These are phyloP conservation scores for Trichoderma sp. DNA, from an alignment of 2,329 filamentous ascomycete genomes.

Conservation along the genomic window DNA sequence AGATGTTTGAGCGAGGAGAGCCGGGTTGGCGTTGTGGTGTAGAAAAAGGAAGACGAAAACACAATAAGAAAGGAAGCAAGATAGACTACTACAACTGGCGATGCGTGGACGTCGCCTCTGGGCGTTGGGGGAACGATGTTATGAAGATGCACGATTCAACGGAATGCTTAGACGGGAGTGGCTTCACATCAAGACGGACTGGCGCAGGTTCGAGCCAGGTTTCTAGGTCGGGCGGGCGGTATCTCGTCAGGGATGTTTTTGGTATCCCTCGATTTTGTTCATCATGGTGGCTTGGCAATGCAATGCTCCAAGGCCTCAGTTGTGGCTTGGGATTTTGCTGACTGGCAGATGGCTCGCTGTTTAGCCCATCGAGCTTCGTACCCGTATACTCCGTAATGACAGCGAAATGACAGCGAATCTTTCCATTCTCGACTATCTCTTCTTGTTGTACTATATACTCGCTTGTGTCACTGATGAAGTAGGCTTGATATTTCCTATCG, in stretches of 20 bases:
- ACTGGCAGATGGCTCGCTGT: not conserved
- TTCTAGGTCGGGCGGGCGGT: not conserved
- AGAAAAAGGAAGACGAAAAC: slow-evolving; percentile 18
- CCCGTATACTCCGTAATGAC: not conserved
- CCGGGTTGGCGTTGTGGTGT: slow-evolving; percentile 39
- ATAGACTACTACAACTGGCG: not conserved
- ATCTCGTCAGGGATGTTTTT: not conserved
- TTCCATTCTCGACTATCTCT: not conserved
- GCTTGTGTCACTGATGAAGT: not conserved
- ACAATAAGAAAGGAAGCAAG: too few relatives aligned
- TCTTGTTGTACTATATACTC: not conserved
- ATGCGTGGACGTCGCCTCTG: not conserved
- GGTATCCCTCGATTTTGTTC: not conserved
- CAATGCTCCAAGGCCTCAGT: not conserved
- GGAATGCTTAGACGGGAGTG: slow-evolving; percentile 7
- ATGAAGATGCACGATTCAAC: slow-evolving; percentile 19
- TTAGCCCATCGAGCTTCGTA: not conserved
- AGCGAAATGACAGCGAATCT: not conserved
- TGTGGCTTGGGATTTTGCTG: not conserved
- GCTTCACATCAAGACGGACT: slow-evolving; percentile 9
- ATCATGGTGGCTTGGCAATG: not conserved
- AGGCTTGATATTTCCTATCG: not conserved
- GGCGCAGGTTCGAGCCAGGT: slow-evolving; percentile 1
- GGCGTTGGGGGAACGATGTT: not conserved
- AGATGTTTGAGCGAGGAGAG: slow-evolving; percentile 39